Evolutionary conservation across 1,139 yeast species (phyloP).

Genomic region (Wickerhamiella pararugosa): DNA sequence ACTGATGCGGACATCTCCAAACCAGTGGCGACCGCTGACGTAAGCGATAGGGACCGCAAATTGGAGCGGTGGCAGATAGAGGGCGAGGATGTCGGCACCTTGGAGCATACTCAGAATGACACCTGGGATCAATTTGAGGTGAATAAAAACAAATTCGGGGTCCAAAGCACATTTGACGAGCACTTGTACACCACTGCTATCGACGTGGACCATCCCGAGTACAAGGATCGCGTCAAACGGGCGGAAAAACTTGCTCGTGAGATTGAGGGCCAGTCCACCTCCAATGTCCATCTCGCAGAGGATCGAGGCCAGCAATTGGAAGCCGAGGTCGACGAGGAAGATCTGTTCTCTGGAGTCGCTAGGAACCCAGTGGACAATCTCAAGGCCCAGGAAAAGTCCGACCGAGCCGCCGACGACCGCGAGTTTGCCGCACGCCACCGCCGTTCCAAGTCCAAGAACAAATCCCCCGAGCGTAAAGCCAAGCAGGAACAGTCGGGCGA

Average conservation of each 20-base stretch:
- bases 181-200: constrained; percentile 77
- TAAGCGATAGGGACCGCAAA: constrained; percentile 30
- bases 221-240: constrained; percentile 41
- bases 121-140: constrained; percentile 91
- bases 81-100: constrained; percentile 28
- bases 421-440: constrained; percentile 76
- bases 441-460: constrained; percentile 28
- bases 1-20: constrained; percentile 75
- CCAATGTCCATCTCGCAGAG: constrained; percentile 73
- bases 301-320: constrained; percentile 72
- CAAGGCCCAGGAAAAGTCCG: constrained; percentile 32
- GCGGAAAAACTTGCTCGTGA: constrained; percentile 77
- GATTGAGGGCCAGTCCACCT: constrained; percentile 48
- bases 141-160: constrained; percentile 78
- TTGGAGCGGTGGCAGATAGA: constrained; percentile 82
- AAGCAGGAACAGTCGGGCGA: constrained; percentile 16
- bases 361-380: constrained; percentile 21
- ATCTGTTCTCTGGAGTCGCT: constrained; percentile 81
- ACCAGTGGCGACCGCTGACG: constrained; percentile 21
- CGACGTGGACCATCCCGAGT: constrained; percentile 63
- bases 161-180: constrained; percentile 77
- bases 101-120: constrained; percentile 9
- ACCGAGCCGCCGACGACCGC: constrained; percentile 48
- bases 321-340: constrained; percentile 91
- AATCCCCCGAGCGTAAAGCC: constrained; percentile 64